Conservation (phyloP, 305 asterid genomes). For the Ruellia speciosa region DNA sequence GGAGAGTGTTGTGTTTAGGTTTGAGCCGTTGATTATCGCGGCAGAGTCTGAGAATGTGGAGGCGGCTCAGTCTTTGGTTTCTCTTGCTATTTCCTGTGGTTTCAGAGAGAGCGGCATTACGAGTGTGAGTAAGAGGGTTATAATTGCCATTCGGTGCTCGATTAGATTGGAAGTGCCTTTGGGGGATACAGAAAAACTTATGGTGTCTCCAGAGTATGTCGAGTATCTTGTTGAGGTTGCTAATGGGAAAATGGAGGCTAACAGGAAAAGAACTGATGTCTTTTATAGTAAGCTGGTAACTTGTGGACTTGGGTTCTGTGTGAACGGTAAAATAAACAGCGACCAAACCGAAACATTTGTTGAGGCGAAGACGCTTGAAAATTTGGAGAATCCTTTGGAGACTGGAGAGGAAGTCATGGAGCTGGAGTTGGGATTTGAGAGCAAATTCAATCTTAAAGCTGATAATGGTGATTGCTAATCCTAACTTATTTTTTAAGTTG, state of each 20-base stretch:
- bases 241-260: slow-evolving; percentile 77
- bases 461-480: slow-evolving; percentile 39
- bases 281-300: slow-evolving; percentile 43
- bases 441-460: slow-evolving; percentile 23
- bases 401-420: slow-evolving; percentile 25
- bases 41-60: slow-evolving; percentile 64
- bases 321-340: slow-evolving; percentile 21
- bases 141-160: slow-evolving; percentile 75
- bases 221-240: slow-evolving; percentile 66
- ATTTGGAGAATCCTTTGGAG: slow-evolving; percentile 24
- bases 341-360: slow-evolving; percentile 25
- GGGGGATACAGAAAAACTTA: slow-evolving; percentile 47
- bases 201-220: slow-evolving; percentile 68
- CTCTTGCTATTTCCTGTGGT: slow-evolving; percentile 74
- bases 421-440: slow-evolving; percentile 28
- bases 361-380: slow-evolving; percentile 21
- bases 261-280: slow-evolving; percentile 60
- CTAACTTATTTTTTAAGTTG: slow-evolving; percentile 5
- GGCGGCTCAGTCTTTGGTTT: slow-evolving; percentile 66
- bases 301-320: slow-evolving; percentile 16
- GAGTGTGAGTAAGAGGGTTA: slow-evolving; percentile 66
- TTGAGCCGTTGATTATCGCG: slow-evolving; percentile 89
- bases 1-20: slow-evolving; percentile 52
- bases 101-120: slow-evolving; percentile 98
- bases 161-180: slow-evolving; percentile 86